phyloP scores from a whole-genome alignment of 352 stramenopile species.

The Pythium vanterpoolii region DNA sequence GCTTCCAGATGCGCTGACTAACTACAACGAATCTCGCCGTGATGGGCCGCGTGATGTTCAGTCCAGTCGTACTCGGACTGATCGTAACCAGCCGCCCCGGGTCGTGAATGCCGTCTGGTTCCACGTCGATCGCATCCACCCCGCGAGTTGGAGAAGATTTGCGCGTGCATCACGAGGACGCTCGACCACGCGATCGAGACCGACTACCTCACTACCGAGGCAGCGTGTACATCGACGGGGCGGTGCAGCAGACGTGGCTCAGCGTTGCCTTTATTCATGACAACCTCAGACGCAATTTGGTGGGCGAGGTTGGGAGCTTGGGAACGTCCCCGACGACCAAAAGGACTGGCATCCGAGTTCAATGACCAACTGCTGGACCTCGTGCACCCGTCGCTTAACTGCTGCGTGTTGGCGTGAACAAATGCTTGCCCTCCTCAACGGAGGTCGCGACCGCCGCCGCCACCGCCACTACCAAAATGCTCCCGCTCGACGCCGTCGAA shows the following conservation, averaged over 20 bases:
- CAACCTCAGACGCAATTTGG: conserved; percentile 29
- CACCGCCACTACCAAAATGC: neutral
- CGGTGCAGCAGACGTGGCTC: conserved; percentile 35
- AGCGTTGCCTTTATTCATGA: conserved; percentile 29
- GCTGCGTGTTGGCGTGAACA: conserved; percentile 41
- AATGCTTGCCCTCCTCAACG: neutral
- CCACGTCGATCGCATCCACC: conserved; percentile 24
- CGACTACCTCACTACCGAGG: neutral
- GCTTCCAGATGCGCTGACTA: too few species aligned
- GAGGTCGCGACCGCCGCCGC: neutral
- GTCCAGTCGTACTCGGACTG: too few species aligned
- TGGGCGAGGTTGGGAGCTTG: conserved; percentile 25
- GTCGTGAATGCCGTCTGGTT: conserved; percentile 16
- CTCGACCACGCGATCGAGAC: neutral
- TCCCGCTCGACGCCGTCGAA: conserved; percentile 8
- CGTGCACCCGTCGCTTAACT: conserved; percentile 61
- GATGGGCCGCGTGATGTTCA: too few species aligned
- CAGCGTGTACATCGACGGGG: neutral
- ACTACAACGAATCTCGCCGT: too few species aligned
- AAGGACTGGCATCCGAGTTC: conserved; percentile 58
- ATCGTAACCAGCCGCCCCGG: conserved; percentile 1
- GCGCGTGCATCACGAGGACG: neutral
- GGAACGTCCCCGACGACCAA: conserved; percentile 33
- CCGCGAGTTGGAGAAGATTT: conserved; percentile 9
- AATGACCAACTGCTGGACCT: conserved; percentile 53